Base-by-base conservation (phyloP, 352 stramenopile species). In the Globisporangium cystogenes region DNA sequence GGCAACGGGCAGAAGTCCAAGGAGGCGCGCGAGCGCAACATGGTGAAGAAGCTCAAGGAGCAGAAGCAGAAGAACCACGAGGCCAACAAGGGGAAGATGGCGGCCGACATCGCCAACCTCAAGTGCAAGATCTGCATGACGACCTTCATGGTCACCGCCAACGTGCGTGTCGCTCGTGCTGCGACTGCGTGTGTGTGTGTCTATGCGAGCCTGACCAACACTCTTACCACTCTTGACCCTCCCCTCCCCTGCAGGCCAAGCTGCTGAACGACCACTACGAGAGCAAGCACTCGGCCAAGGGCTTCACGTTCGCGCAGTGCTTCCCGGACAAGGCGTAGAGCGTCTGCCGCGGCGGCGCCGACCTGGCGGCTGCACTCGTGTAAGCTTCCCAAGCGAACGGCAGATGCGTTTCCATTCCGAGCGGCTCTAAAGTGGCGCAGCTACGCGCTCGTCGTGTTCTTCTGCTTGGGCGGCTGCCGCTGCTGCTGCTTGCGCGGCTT, bases 91-190 rank as follows among this genome's bases (percentile, higher is more conserved):
- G 73, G 68, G 59, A 93, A 93, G 68, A 90, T 93, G 76, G 67
- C 74, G 57, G 77, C 80, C n/a, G 82, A 93, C 64, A 72, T 72
- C 45, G 70, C 73, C 36, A 75, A 74, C 29, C 73, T 89, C 70
- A 93, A 90, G 71, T 93, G 82, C 76, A 93, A 90, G 51, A 90
- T 93, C 68, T 93, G 82, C 67, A 82, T 93, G 67, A 89, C 81
- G 31, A 91, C 80, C 11, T 91, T 93, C 60, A 87, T 93, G 74
- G 70, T 91, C 67, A 93, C 82, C 21, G 82, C 79, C 51, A 89
- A 65, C 46, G 82, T 91, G 77, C 53, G 82, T 76, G 10, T 7
- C 29, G 4, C 31, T 36, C 31, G 31, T 11, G 12, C 7, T 27
- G 18, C 27, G 20, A 24, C 1, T 48, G 43, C 21, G 23, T 43